Evolutionary conservation across 306 rosid species (phyloP).

Genomic region (Lagenaria siceraria): DNA sequence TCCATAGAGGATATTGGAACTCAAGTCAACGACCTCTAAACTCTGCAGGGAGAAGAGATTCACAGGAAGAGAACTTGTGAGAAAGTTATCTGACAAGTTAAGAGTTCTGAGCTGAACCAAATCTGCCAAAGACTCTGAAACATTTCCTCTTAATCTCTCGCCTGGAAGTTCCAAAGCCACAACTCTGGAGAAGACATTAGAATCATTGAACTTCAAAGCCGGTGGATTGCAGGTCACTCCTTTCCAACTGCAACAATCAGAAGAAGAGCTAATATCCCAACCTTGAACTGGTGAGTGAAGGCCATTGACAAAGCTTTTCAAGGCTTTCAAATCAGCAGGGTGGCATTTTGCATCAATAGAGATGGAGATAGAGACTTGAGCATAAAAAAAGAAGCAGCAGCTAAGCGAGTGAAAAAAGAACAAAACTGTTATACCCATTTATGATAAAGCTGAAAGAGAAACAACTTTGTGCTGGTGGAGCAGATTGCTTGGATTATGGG

Average conservation of each 20-base stretch:
- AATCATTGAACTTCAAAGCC: not conserved
- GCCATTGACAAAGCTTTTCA: not conserved
- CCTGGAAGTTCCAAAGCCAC: constrained; percentile 20
- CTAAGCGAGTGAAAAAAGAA: not conserved
- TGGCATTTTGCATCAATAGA: not conserved
- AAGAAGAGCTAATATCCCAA: not conserved
- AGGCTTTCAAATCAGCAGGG: constrained; percentile 3
- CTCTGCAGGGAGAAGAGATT: constrained; percentile 19
- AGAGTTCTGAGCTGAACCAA: constrained; percentile 27
- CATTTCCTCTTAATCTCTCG: constrained; percentile 14
- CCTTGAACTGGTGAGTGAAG: not conserved
- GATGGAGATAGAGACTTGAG: not conserved
- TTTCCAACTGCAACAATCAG: constrained; percentile 29
- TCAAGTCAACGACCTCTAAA: constrained; percentile 24
- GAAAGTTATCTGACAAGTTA: constrained; percentile 29
- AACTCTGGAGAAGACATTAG: constrained; percentile 20
- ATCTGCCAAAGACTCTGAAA: constrained; percentile 21
- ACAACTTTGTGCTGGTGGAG: not conserved
- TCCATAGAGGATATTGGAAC: constrained; percentile 23
- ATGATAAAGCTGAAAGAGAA: not conserved
- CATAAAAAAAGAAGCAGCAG: not conserved
- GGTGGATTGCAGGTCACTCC: constrained; percentile 21
- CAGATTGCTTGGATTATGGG: not conserved
- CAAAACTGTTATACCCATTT: not conserved
- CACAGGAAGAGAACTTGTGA: constrained; percentile 17